Base-by-base conservation (phyloP, 345 rosid genomes). In the Bruguiera parviflora region DNA sequence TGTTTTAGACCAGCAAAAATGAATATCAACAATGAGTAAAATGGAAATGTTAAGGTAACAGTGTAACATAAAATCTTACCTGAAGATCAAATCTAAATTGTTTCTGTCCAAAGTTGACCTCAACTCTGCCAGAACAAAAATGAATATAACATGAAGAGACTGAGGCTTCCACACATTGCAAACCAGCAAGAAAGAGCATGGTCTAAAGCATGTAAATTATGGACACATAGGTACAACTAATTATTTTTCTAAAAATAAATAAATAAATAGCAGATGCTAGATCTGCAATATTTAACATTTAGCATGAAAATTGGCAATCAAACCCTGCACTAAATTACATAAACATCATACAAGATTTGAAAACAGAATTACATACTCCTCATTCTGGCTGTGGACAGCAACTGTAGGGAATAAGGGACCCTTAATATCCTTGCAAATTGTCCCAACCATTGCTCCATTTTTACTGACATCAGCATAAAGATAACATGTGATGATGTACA, bases 321-420 rank as follows among this genome's bases (percentile, higher is more conserved):
- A 65, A 4, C 29, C 4, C 37, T 28, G 22, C 63, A 52, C 47
- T 4, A 69, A 57, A 64, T 37, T 9, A 31, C 8, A n/a, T 47
- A 60, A 57, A 57, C 69, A 71, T 20, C 20, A 8, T 51, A 58
- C 33, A 39, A 67, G 25, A 70, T 35, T 31, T 63, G 61, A 59
- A 70, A 70, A 20, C 59, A 71, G 37, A 43, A 67, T 52, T 53
- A 75, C 97, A 74, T 92, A 95, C 99, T 95, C 99, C 80, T 95
- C 97, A 63, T 90, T 85, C 82, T 80, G 98, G 86, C 98, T 95
- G 78, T 95, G 94, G 78, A 95, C 97, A 76, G 94, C 87, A 84
- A 92, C 73, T 15, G 99, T 95, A 55, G 99, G 99, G 76, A 85
- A 89, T 59, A 92, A 78, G 72, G 87, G 80, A 71, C 91, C 88